Conservation (phyloP, 768 basidiomycete species). For the Xerocomus potaroensis region DNA sequence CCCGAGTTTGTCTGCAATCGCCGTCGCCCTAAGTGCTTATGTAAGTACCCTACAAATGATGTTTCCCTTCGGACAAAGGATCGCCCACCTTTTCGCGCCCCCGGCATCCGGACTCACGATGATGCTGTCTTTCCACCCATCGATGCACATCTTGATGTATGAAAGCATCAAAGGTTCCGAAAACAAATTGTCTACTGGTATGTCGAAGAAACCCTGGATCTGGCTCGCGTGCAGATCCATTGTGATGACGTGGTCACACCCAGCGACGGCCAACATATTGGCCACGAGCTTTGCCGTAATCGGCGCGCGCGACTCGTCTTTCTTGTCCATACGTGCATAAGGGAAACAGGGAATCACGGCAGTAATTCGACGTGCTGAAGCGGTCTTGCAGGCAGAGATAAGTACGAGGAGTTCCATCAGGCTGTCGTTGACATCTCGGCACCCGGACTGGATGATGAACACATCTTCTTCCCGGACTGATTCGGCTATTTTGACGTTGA, state of each 20-base stretch:
- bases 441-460: slow-evolving; percentile 94
- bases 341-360: slow-evolving; percentile 98
- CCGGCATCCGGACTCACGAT: slow-evolving; percentile 98
- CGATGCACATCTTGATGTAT: slow-evolving; percentile 85
- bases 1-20: slow-evolving; percentile 92
- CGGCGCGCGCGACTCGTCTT: slow-evolving; percentile 92
- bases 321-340: slow-evolving; percentile 96
- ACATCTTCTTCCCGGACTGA: slow-evolving; percentile 97
- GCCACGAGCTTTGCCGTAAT: slow-evolving; percentile 98
- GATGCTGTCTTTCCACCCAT: slow-evolving; percentile 82
- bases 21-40: slow-evolving; percentile 66
- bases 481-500: slow-evolving; percentile 91
- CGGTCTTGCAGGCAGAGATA: slow-evolving; percentile 96
- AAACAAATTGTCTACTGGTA: slow-evolving; percentile 96
- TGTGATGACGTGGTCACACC: slow-evolving; percentile 99
- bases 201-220: slow-evolving; percentile 98
- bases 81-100: slow-evolving; percentile 89
- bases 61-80: background rate
- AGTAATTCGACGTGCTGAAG: slow-evolving; percentile 91
- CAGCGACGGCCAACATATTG: slow-evolving; percentile 95
- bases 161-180: slow-evolving; percentile 93
- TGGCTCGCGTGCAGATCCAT: slow-evolving; percentile 98
- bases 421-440: slow-evolving; percentile 89
- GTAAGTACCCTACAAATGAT: slow-evolving; percentile 4
- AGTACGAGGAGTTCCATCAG: slow-evolving; percentile 99